Percentiles rank a stretch among this genome's conserved stretches.
Conservation (phyloP, 371 early-diverging fungal species). For the Mucor velutinosus region DNA sequence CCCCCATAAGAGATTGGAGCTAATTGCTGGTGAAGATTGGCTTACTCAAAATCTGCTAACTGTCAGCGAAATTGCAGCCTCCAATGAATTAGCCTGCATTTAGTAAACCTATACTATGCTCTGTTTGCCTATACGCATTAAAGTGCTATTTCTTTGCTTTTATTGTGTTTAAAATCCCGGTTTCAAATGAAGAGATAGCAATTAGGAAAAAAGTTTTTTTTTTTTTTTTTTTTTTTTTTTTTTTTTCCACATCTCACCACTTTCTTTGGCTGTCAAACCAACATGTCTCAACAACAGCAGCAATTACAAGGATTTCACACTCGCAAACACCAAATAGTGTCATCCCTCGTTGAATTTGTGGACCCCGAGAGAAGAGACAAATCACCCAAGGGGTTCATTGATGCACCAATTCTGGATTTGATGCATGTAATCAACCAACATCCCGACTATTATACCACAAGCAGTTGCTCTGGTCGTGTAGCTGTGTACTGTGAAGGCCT, state of each 20-base stretch:
- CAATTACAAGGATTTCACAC: slow-evolving; percentile 12
- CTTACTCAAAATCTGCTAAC: too few species aligned
- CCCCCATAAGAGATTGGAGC: too few species aligned
- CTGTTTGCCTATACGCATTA: too few species aligned
- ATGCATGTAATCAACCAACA: slow-evolving; percentile 72
- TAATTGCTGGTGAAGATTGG: too few species aligned
- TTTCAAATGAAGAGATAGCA: too few species aligned
- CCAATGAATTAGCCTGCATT: too few species aligned
- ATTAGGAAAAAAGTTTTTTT: background rate
- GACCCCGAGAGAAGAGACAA: slow-evolving; percentile 61
- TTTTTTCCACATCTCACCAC: background rate
- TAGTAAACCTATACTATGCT: too few species aligned
- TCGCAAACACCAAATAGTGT: slow-evolving; percentile 46
- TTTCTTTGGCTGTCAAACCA: slow-evolving; percentile 1
- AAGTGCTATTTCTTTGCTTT: too few species aligned
- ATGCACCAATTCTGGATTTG: slow-evolving; percentile 59
- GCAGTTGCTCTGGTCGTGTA: slow-evolving; percentile 64
- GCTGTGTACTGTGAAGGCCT: slow-evolving; percentile 59
- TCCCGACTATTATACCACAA: slow-evolving; percentile 68
- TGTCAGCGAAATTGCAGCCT: too few species aligned
- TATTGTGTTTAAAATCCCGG: too few species aligned
- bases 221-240: slow-evolving; percentile 3
- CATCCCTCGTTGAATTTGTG: slow-evolving; percentile 50
- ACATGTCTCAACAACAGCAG: background rate
- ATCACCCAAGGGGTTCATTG: slow-evolving; percentile 67